phyloP scores from a whole-genome alignment of 306 rosid genomes.

The Sesbania bispinosa region DNA sequence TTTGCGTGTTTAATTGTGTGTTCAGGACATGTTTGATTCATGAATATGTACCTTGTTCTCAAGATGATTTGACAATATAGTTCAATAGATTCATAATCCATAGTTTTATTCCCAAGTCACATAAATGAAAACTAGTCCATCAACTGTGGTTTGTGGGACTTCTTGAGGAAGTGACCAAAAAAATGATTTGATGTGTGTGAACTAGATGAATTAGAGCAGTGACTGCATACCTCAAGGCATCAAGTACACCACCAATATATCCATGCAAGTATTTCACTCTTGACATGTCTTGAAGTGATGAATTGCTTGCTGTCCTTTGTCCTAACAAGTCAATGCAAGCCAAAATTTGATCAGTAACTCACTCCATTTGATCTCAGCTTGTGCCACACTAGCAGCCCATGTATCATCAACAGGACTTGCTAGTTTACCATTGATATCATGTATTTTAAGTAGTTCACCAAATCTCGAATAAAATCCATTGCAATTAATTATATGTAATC shows the following conservation, averaged over 20 bases:
- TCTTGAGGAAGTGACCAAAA: too few relatives aligned
- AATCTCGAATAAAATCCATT: not conserved
- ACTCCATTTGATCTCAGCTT: too few relatives aligned
- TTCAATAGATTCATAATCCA: too few relatives aligned
- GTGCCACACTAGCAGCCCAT: too few relatives aligned
- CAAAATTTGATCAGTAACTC: not conserved
- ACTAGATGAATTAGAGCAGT: not conserved
- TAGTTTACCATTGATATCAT: too few relatives aligned
- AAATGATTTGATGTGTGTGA: not conserved
- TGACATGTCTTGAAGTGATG: slow-evolving; percentile 38
- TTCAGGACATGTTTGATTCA: not conserved
- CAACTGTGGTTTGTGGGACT: too few relatives aligned
- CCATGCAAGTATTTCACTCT: slow-evolving; percentile 43
- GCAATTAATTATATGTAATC: not conserved
- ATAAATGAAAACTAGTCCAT: too few relatives aligned
- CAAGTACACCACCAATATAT: slow-evolving; percentile 39
- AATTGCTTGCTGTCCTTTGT: slow-evolving; percentile 36
- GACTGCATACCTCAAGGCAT: slow-evolving; percentile 38
- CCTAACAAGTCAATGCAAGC: slow-evolving; percentile 21
- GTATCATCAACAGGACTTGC: too few relatives aligned
- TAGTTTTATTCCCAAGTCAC: too few relatives aligned
- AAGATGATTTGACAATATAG: too few relatives aligned
- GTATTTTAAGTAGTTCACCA: not conserved
- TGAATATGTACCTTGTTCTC: not conserved
- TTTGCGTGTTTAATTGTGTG: not conserved